Percentiles rank a stretch among this genome's conserved stretches.
Conservation (phyloP, 2,329 filamentous ascomycete genomes). For the Anthostomella pinea region DNA sequence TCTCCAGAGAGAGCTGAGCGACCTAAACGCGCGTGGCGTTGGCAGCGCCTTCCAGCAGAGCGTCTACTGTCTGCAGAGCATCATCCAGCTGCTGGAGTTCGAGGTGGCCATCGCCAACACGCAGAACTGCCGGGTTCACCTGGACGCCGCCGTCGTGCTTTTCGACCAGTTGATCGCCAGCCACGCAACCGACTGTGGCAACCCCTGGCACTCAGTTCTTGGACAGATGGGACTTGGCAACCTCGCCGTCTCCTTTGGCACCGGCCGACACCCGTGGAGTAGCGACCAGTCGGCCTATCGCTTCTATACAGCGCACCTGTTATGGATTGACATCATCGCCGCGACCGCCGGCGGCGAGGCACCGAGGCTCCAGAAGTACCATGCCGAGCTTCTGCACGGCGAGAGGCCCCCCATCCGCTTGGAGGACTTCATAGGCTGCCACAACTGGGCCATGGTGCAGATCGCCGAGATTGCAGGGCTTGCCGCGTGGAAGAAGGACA, state of each 20-base stretch:
- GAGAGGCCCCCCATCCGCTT: conserved; percentile 39
- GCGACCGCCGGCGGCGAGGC: conserved; percentile 43
- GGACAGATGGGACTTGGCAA: conserved; percentile 15
- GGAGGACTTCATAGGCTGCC: conserved; percentile 51
- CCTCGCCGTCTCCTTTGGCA: conserved; percentile 8
- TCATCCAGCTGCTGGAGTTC: conserved; percentile 53
- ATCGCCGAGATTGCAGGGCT: conserved; percentile 53
- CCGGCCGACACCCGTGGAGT: conserved; percentile 38
- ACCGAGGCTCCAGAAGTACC: conserved; percentile 43
- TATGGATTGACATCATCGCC: conserved; percentile 50
- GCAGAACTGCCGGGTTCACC: conserved; percentile 49
- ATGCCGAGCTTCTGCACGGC: conserved; percentile 36
- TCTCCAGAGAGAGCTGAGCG: conserved; percentile 41
- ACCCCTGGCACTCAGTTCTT: conserved; percentile 36
- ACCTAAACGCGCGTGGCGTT: conserved; percentile 29
- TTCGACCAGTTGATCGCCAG: conserved; percentile 44
- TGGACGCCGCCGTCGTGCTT: conserved; percentile 47
- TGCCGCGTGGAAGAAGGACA: conserved; percentile 53
- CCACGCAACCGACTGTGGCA: conserved; percentile 12
- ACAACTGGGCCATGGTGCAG: conserved; percentile 56
- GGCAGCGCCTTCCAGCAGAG: conserved; percentile 32
- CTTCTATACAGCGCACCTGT: conserved; percentile 45
- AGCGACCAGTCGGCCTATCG: conserved; percentile 45
- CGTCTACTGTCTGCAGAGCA: conserved; percentile 45
- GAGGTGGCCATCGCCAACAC: conserved; percentile 45